These are phyloP conservation scores for Fraxinus dipetala DNA, from an alignment of 305 asterid species.

Conservation along the genomic window DNA sequence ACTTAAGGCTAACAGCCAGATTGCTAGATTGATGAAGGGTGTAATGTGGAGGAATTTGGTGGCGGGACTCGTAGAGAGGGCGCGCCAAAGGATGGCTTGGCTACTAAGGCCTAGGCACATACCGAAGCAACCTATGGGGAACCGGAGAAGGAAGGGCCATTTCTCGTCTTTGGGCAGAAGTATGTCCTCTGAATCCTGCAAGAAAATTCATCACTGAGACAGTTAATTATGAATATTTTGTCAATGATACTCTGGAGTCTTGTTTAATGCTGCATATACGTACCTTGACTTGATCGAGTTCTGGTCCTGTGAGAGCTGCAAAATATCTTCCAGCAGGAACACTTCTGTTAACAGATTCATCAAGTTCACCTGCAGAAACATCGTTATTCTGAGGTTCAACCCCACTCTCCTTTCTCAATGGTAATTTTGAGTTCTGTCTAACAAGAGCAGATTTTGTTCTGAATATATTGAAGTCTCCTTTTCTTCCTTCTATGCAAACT, in stretches of 20 bases:
- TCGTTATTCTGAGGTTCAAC: slow-evolving; percentile 29
- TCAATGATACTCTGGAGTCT: background rate
- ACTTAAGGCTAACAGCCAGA: slow-evolving; percentile 65
- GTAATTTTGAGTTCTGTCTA: slow-evolving; percentile 58
- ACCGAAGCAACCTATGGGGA: slow-evolving; percentile 89
- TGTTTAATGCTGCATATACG: background rate
- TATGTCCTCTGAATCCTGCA: slow-evolving; percentile 82
- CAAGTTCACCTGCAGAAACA: slow-evolving; percentile 25
- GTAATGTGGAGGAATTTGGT: slow-evolving; percentile 67
- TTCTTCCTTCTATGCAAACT: slow-evolving; percentile 32
- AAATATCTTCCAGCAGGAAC: slow-evolving; percentile 97
- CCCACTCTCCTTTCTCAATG: slow-evolving; percentile 51
- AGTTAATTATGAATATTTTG: background rate
- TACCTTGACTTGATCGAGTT: slow-evolving; percentile 93
- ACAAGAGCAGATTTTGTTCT: slow-evolving; percentile 63
- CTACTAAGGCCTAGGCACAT: slow-evolving; percentile 89
- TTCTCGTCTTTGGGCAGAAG: slow-evolving; percentile 75
- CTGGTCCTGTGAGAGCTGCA: slow-evolving; percentile 91
- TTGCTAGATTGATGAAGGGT: slow-evolving; percentile 55
- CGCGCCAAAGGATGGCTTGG: slow-evolving; percentile 77
- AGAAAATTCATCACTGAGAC: background rate
- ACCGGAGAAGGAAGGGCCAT: slow-evolving; percentile 93
- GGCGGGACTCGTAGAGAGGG: slow-evolving; percentile 57
- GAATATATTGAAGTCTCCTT: slow-evolving; percentile 63
- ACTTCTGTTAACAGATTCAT: slow-evolving; percentile 45